These are phyloP conservation scores for Lichtheimia ramosa DNA, from an alignment of 371 early-diverging fungal species.

Conservation along the genomic window DNA sequence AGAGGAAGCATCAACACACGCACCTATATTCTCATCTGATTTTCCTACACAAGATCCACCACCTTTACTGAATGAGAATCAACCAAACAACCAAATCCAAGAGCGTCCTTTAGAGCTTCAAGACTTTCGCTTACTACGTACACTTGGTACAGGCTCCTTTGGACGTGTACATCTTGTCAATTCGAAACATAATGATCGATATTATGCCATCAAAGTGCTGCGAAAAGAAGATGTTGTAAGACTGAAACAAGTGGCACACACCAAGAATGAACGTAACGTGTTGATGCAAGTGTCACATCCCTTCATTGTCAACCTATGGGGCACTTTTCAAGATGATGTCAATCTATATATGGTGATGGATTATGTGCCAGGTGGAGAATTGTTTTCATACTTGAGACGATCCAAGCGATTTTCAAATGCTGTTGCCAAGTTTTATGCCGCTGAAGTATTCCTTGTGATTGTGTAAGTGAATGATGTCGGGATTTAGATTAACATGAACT, in stretches of 20 bases:
- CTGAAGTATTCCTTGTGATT: constrained; percentile 72
- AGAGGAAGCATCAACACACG: constrained; percentile 13
- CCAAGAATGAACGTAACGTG: constrained; percentile 88
- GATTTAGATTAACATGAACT: too few relatives aligned
- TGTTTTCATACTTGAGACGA: constrained; percentile 75
- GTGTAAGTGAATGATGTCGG: constrained; percentile 31
- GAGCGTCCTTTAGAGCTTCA: constrained; percentile 47
- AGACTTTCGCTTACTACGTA: constrained; percentile 71
- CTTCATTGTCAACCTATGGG: constrained; percentile 89
- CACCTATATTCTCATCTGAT: constrained; percentile 9
- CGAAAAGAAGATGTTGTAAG: constrained; percentile 91
- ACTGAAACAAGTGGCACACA: constrained; percentile 94
- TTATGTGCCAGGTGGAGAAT: constrained; percentile 94
- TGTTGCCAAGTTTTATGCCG: constrained; percentile 84
- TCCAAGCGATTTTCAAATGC: constrained; percentile 81
- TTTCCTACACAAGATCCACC: constrained; percentile 2
- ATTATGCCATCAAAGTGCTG: constrained; percentile 92
- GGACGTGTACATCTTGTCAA: constrained; percentile 91
- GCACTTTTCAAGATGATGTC: constrained; percentile 81
- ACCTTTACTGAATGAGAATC: neutral
- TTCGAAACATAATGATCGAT: constrained; percentile 81
- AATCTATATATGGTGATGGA: constrained; percentile 94
- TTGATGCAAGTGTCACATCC: constrained; percentile 82
- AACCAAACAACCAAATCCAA: neutral
- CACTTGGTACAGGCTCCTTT: constrained; percentile 98